phyloP scores from a whole-genome alignment of 2,329 filamentous ascomycete genomes.

The Trichoderma guizhouense region DNA sequence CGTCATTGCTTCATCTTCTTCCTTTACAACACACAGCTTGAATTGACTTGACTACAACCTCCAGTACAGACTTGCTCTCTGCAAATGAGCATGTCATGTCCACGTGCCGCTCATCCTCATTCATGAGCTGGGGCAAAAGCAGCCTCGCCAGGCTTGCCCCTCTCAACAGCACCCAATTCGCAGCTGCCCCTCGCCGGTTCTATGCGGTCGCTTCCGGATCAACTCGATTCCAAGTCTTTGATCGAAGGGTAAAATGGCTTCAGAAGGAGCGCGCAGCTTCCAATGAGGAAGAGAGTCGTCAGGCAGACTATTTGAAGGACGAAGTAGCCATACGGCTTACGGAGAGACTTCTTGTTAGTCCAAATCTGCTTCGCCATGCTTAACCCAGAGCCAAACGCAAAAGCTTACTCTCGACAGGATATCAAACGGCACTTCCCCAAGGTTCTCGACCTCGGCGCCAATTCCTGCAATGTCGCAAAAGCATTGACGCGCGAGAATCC shows the following conservation, averaged over 20 bases:
- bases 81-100: conserved; percentile 30
- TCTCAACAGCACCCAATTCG: conserved; percentile 19
- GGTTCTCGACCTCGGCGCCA: conserved; percentile 89
- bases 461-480: conserved; percentile 89
- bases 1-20: neutral
- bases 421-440: conserved; percentile 84
- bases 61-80: conserved; percentile 16
- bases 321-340: conserved; percentile 82
- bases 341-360: conserved; percentile 72
- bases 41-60: neutral
- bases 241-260: conserved; percentile 78
- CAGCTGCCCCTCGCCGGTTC: conserved; percentile 39
- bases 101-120: conserved; percentile 27
- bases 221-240: conserved; percentile 87
- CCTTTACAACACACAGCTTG: neutral
- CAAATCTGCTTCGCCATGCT: neutral
- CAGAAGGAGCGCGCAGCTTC: conserved; percentile 84
- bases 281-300: conserved; percentile 66
- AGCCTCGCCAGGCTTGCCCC: conserved; percentile 26
- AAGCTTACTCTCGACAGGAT: conserved; percentile 53
- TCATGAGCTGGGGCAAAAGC: conserved; percentile 24
- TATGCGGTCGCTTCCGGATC: conserved; percentile 79
- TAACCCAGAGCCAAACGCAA: neutral
- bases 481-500: conserved; percentile 70
- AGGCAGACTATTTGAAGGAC: conserved; percentile 89